These are phyloP conservation scores for Stemphylium beticola DNA, from an alignment of 2,329 filamentous ascomycete genomes.

Conservation along the genomic window DNA sequence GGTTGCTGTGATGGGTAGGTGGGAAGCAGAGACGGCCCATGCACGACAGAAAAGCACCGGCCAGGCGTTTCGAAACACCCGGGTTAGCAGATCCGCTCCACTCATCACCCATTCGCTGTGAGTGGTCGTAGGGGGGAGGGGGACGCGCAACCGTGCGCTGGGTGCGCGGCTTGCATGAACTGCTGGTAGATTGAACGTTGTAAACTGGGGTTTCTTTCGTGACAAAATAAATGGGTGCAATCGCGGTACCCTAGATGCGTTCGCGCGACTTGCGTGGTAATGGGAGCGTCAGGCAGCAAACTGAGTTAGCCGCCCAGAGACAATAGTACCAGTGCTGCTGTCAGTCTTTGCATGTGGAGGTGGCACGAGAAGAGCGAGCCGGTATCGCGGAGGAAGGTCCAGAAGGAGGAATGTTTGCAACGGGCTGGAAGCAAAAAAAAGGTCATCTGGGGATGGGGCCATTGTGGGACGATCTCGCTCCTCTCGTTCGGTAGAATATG, in stretches of 20 bases:
- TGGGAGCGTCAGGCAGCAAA: too few relatives aligned
- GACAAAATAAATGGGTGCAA: neutral
- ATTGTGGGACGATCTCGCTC: neutral
- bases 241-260: constrained; percentile 1
- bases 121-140: too few relatives aligned
- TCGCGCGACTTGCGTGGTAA: neutral
- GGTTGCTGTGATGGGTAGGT: constrained; percentile 1
- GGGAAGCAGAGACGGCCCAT: constrained; percentile 7
- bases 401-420: neutral
- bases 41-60: constrained; percentile 10
- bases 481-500: neutral
- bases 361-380: too few relatives aligned
- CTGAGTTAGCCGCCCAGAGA: too few relatives aligned
- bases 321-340: too few relatives aligned
- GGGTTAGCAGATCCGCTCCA: neutral
- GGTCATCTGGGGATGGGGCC: constrained; percentile 6
- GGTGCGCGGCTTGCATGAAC: constrained; percentile 11
- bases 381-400: too few relatives aligned
- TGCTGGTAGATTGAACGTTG: constrained; percentile 3
- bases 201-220: neutral
- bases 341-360: too few relatives aligned
- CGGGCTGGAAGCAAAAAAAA: too few relatives aligned
- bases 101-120: too few relatives aligned
- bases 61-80: constrained; percentile 17
- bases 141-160: neutral